Percentiles rank a stretch among this genome's conserved stretches.
These are phyloP conservation scores for Wickerhamiella nectarea DNA, from an alignment of 805 yeast genomes.

Conservation along the genomic window DNA sequence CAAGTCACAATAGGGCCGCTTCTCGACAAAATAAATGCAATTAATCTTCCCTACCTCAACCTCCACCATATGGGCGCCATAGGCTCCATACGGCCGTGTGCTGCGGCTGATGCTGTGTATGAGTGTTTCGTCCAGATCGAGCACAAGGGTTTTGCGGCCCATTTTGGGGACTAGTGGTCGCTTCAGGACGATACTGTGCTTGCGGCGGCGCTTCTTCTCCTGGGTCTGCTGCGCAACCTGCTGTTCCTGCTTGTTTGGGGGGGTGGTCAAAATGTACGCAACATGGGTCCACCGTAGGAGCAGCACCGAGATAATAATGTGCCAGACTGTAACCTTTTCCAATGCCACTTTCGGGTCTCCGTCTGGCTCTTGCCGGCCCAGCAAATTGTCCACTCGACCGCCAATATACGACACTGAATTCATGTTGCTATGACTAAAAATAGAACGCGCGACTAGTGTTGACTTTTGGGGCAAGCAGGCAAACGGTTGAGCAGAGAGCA, in stretches of 20 bases:
- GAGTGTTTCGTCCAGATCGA: constrained; percentile 88
- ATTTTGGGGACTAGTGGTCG: constrained; percentile 5
- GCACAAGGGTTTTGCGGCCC: constrained; percentile 40
- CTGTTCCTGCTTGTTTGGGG: neutral
- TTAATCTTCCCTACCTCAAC: constrained; percentile 57
- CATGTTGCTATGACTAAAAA: constrained; percentile 9
- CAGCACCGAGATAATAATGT: constrained; percentile 1
- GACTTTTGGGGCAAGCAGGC: no score
- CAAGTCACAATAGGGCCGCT: constrained; percentile 81
- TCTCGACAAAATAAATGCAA: constrained; percentile 76
- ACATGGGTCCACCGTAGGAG: constrained; percentile 8
- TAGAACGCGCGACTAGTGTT: neutral
- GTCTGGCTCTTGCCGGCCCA: neutral
- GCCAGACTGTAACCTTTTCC: constrained; percentile 6
- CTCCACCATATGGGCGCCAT: constrained; percentile 61
- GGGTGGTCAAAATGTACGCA: constrained; percentile 1
- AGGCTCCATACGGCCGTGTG: constrained; percentile 27
- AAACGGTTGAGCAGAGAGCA: no score
- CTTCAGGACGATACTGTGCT: constrained; percentile 5
- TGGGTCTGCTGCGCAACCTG: neutral
- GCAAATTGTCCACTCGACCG: constrained; percentile 9
- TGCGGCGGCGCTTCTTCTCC: neutral
- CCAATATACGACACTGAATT: constrained; percentile 13
- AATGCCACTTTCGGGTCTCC: neutral
- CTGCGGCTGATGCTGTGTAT: constrained; percentile 75